phyloP scores from a whole-genome alignment of 2,329 filamentous ascomycete genomes.

The Fusarium sororula region DNA sequence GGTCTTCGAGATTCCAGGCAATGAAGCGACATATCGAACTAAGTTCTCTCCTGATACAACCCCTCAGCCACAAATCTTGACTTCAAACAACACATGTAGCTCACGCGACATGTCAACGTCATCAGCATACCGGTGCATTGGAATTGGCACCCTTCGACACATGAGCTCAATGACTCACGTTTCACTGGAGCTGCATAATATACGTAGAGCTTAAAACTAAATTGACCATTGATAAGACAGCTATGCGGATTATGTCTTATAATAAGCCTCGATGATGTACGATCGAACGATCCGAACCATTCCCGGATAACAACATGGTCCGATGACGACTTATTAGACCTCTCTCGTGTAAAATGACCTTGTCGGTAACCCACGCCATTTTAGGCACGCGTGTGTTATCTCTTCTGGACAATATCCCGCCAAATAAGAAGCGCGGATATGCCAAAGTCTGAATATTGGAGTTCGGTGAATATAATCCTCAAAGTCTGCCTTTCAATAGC shows the following conservation, averaged over 20 bases:
- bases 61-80: not conserved
- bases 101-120: too few relatives aligned
- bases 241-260: not conserved
- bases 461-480: fast-evolving
- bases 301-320: fast-evolving
- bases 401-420: fast-evolving
- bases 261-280: fast-evolving
- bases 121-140: fast-evolving
- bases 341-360: not conserved
- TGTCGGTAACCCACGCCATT: not conserved
- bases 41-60: not conserved
- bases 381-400: fast-evolving
- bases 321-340: too few relatives aligned
- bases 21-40: not conserved
- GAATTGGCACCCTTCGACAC: not conserved
- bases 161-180: not conserved
- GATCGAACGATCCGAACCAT: not conserved
- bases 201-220: too few relatives aligned
- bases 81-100: fast-evolving
- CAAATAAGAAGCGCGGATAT: not conserved
- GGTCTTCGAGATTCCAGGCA: fast-evolving
- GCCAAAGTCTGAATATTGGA: not conserved
- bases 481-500: not conserved
- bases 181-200: too few relatives aligned
- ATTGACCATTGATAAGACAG: not conserved